Base-by-base conservation (phyloP, 768 basidiomycete species). In the Lentinula raphanica region DNA sequence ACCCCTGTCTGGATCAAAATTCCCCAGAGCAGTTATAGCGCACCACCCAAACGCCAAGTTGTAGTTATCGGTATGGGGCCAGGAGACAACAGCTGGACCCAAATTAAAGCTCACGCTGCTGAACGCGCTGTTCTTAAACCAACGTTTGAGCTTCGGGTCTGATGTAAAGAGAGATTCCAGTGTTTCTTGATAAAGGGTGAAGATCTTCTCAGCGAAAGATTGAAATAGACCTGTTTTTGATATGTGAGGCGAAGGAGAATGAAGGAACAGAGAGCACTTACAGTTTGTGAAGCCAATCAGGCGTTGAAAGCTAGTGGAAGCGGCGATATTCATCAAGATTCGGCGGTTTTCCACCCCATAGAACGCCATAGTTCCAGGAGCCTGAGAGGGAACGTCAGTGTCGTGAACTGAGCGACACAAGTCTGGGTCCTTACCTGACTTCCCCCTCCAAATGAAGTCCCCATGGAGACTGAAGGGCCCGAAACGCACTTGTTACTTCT, bases 21-120 rank as follows among this genome's bases (percentile, higher is more conserved):
- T 25, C 15, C 54, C 54, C 40, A 56, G 12, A 21, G 54, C 54
- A 42, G 54, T 56, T 8, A 56, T 42, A 19, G 54, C 54, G 28
- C 54, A 56, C 54, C 54, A 56, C 36, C 54, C 54, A 28, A 28
- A 56, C n/a, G 54, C 54, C 48, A 56, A 15, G 54, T 56, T 56
- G n/a, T 21, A 23, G n/a, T 23, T 40, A 32, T 56, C 54, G 6
- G 35, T 36, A 25, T 56, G 54, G 27, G 54, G 54, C 17, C 19
- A 36, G 13, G 54, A 7, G 19, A 56, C 54, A 6, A n/a, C 8
- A 11, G 7, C n/a, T 12, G 49, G 49, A 32, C 54, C 35, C 44
- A 56, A 25, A 25, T 56, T 56, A 9, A 45, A 15, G 7, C 44
- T 51, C 44, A 19, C 36, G 15, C 27, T 25, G 9, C 44, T 19